Base-by-base conservation (phyloP, 805 yeast genomes). In the Kluyveromyces siamensis region DNA sequence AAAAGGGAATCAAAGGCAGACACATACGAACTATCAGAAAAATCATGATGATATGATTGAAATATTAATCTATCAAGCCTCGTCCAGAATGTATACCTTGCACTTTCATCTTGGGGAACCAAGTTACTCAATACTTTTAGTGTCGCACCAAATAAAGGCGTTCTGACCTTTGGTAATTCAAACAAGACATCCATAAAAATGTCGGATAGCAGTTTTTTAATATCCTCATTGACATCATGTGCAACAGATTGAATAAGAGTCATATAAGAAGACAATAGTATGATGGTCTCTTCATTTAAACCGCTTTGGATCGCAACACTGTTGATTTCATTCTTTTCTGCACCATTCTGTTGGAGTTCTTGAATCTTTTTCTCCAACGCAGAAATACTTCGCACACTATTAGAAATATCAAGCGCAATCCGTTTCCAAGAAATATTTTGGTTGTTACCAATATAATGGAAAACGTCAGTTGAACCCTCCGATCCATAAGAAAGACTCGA, bases 271-370 rank as follows among this genome's bases (percentile, higher is more conserved):
- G 90, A 76, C 7, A 89, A 70, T 47, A 86, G 80, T 8, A 87
- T 74, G 8, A 87, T 68, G 0, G 90, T 84, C 61, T 89, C 96
- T 54, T 87, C 95, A 36, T 86, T 84, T 33, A 89, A 69, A 46
- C 83, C 87, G 10, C 75, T 73, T 35, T 73, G 75, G 44, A 73
- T 63, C 2, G 72, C 73, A 8, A 65, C 59, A 2, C 58, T 51
- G 0, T 58, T 50, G n/a, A 40, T 58, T 44, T 50, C 66, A 41
- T 49, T 48, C 11, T 64, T 68, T 8, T 60, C 63, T 3, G 60
- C 52, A 6, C 54, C 53, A 25, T 18, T 39, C 27, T 60, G 64
- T 30, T 59, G 60, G n/a, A 46, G 49, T 42, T 61, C 62, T 36
- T 55, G 59, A 8, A 61, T 50, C 7, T 52, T 50, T 8, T 57